These are phyloP conservation scores for Hyaloperonospora brassicae DNA, from an alignment of 352 stramenopile species.

Conservation along the genomic window DNA sequence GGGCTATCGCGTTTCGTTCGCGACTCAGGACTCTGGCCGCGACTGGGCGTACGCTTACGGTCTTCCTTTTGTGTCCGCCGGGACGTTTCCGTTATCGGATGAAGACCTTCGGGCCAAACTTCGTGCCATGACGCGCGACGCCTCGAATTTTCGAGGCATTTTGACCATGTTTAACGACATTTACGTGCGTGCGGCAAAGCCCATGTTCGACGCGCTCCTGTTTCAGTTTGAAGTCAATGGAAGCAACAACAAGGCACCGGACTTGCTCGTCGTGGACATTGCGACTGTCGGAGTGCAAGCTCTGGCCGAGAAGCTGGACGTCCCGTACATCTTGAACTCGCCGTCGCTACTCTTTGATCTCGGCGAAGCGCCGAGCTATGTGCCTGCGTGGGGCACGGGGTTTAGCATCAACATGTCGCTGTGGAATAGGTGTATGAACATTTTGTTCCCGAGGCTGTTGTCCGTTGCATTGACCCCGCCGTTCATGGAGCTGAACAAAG, in stretches of 20 bases:
- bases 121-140: constrained; percentile 70
- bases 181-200: constrained; percentile 62
- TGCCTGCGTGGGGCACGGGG: constrained; percentile 79
- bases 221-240: constrained; percentile 29
- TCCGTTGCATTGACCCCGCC: constrained; percentile 81
- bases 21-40: constrained; percentile 71
- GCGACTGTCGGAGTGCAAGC: constrained; percentile 73
- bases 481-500: constrained; percentile 86
- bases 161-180: constrained; percentile 87
- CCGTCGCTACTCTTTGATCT: constrained; percentile 83
- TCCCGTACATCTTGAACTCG: constrained; percentile 80
- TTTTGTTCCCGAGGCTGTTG: constrained; percentile 79
- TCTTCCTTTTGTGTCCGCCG: constrained; percentile 64
- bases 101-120: constrained; percentile 65
- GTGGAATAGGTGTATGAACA: constrained; percentile 85
- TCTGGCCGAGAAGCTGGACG: constrained; percentile 63
- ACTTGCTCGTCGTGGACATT: constrained; percentile 77
- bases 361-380: constrained; percentile 57
- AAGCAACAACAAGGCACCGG: constrained; percentile 24
- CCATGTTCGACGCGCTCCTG: constrained; percentile 73
- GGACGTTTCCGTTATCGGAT: constrained; percentile 62
- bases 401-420: constrained; percentile 80
- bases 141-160: constrained; percentile 79
- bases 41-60: constrained; percentile 57
- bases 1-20: constrained; percentile 75